Evolutionary conservation across 2,329 filamentous ascomycete species (phyloP).

Genomic region (Trichoderma semiorbis): DNA sequence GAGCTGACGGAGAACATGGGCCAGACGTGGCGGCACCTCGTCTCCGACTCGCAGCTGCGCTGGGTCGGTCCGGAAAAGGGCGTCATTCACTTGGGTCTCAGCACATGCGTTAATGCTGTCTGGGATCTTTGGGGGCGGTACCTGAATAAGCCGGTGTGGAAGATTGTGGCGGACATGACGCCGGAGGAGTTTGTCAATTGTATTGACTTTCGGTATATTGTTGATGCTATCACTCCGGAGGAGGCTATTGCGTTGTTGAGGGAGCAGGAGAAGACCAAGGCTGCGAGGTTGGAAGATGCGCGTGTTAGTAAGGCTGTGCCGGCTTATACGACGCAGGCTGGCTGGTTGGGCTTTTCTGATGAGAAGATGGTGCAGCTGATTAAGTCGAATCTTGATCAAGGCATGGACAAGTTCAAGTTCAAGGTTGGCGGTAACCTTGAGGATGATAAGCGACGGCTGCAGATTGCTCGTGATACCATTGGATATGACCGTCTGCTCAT

Average conservation of each 20-base stretch:
- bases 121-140: slow-evolving; percentile 95
- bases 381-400: slow-evolving; percentile 67
- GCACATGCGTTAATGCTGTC: slow-evolving; percentile 85
- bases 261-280: slow-evolving; percentile 63
- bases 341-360: slow-evolving; percentile 86
- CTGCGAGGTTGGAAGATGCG: slow-evolving; percentile 67
- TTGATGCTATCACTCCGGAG: slow-evolving; percentile 79
- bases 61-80: slow-evolving; percentile 96
- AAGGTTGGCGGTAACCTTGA: slow-evolving; percentile 78
- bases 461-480: slow-evolving; percentile 73
- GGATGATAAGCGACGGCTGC: slow-evolving; percentile 65
- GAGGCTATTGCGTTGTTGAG: slow-evolving; percentile 72
- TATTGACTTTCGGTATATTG: slow-evolving; percentile 93
- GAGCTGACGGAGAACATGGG: slow-evolving; percentile 79
- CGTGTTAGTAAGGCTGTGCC: slow-evolving; percentile 71
- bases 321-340: slow-evolving; percentile 84
- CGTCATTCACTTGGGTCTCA: slow-evolving; percentile 87
- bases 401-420: slow-evolving; percentile 83
- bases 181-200: slow-evolving; percentile 81
- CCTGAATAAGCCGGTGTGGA: slow-evolving; percentile 82
- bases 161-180: slow-evolving; percentile 81
- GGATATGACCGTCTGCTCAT: slow-evolving; percentile 84
- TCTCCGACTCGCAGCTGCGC: slow-evolving; percentile 82
- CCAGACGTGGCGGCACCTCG: slow-evolving; percentile 83
- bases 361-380: slow-evolving; percentile 78